Base-by-base conservation (phyloP, 371 early-diverging fungal genomes). In the Mucor lusitanicus region DNA sequence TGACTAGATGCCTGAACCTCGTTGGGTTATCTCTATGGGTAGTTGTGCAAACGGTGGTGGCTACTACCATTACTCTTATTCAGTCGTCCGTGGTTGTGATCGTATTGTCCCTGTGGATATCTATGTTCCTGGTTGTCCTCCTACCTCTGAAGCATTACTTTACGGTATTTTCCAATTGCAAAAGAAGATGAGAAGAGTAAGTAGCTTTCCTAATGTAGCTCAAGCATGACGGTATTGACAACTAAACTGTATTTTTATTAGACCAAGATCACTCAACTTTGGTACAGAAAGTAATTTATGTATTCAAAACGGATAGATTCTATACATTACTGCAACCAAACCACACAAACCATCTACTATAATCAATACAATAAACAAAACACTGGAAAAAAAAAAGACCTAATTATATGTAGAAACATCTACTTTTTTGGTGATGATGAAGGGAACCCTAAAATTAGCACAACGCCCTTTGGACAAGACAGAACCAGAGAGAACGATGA, bases 11-110 rank as follows among this genome's bases (percentile, higher is more conserved):
- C 97, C 98, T 57, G 96, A 97, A 78, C 98, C 98, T 32, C 93
- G 97, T 65, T 98, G 98, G 98, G 98, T 98, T 23, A 95, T 98
- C 59, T 96, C 96, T 28, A 98, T 98, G 99, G 99, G 99, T 39
- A 92, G 92, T 63, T 98, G 99, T 74, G 99, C 99, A 28, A 98
- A 98, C 78, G 98, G 99, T 72, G 99, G 99, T 74, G 99, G 99
- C 60, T 98, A 98, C 85, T 98, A 98, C 79, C 99, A 98, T 81
- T 98, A 98, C 86, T 93, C 94, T 60, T 98, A 98, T 80, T 88
- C 97, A 53, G 98, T 97, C 59, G 97, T 94, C 44, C 89, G 94
- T 76, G 83, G 99, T 57, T 97, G 98, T 81, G 99, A 98, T 71
- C 91, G 99, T 57, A 92, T 98, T 76, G 95, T 98, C 11, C 99